A percentile compares a stretch with the other conserved stretches of the same genome.
Evolutionary conservation across 495 filamentous ascomycete species (phyloP).

Genomic region (Jackrogersella multiformis): DNA sequence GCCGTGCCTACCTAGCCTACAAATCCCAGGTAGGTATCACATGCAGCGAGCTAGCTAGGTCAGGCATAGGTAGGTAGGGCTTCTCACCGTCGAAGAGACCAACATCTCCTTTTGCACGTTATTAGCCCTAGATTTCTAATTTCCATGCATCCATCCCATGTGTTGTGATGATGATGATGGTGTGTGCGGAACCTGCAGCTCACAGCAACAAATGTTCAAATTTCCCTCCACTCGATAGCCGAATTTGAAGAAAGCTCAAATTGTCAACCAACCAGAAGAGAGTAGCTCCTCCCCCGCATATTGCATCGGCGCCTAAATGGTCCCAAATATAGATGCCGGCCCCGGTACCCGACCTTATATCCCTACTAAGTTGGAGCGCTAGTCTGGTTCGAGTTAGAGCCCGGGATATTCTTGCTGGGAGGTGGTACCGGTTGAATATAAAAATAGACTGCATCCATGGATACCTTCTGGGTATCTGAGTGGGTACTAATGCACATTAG

Average conservation of each 20-base stretch:
- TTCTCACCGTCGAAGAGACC: conserved; percentile 12
- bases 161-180: conserved; percentile 18
- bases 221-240: neutral
- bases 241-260: conserved; percentile 19
- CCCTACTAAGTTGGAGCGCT: conserved; percentile 14
- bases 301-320: conserved; percentile 33
- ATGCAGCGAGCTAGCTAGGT: conserved; percentile 8
- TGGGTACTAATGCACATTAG: no score
- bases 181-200: conserved; percentile 34
- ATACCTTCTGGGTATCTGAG: no score
- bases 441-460: conserved; percentile 30
- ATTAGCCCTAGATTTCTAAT: conserved; percentile 15
- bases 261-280: conserved; percentile 19
- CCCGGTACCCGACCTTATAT: conserved; percentile 8
- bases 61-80: conserved; percentile 11
- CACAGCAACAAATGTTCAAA: conserved; percentile 5
- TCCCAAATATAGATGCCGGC: conserved; percentile 34
- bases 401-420: neutral
- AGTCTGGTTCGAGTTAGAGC: neutral
- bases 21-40: conserved; percentile 28
- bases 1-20: conserved; percentile 22
- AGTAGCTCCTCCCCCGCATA: conserved; percentile 29
- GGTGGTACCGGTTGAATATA: conserved; percentile 20
- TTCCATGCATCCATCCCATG: conserved; percentile 6
- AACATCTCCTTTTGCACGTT: neutral